These are phyloP conservation scores for Hypoxylon perforatum DNA, from an alignment of 495 filamentous ascomycete genomes.

Conservation along the genomic window DNA sequence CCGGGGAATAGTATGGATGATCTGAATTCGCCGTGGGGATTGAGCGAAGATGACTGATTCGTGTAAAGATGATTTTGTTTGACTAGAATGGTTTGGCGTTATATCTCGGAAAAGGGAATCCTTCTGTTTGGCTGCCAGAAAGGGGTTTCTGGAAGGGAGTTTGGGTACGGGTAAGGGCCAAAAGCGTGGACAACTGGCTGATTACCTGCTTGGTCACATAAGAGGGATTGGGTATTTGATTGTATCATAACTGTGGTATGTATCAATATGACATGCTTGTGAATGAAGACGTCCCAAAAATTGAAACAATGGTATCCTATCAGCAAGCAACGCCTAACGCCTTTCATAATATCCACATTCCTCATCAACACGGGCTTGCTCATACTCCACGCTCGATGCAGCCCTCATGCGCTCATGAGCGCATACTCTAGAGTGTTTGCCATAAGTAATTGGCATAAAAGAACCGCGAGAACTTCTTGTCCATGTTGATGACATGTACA, in stretches of 20 bases:
- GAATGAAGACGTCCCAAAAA: background rate
- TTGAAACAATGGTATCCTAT: conserved; percentile 37
- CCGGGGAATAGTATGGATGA: background rate
- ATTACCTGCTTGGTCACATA: background rate
- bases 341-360: conserved; percentile 11
- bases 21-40: background rate
- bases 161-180: background rate
- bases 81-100: conserved; percentile 14
- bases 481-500: conserved; percentile 94
- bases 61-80: conserved; percentile 7
- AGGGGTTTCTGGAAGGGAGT: background rate
- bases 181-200: conserved; percentile 10
- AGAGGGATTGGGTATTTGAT: background rate
- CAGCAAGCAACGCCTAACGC: conserved; percentile 31
- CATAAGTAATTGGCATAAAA: conserved; percentile 98
- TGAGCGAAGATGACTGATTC: background rate
- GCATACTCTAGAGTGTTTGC: conserved; percentile 74
- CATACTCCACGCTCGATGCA: background rate
- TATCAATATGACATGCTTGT: conserved; percentile 4
- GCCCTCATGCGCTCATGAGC: background rate
- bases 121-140: background rate
- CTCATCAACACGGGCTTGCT: background rate
- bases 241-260: conserved; percentile 5
- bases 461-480: conserved; percentile 87
- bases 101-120: background rate